Base-by-base conservation (phyloP, 768 basidiomycete species). In the Rhodocollybia butyracea region DNA sequence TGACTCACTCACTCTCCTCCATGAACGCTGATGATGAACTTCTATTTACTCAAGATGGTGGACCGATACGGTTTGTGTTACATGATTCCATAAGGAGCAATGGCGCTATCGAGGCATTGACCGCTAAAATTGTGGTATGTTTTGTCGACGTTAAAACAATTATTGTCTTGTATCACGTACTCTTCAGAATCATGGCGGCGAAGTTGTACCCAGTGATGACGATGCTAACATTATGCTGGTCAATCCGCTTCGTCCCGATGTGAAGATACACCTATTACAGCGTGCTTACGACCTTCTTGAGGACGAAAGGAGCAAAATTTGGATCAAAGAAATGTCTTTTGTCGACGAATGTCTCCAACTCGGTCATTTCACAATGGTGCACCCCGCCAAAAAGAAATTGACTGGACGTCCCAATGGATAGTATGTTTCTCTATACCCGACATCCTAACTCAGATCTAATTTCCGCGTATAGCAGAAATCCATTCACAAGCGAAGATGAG, bases 401-500 rank as follows among this genome's bases (percentile, higher is more conserved):
- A 42, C 54, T 55, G 54, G 54, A 39, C 42, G 30, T 46, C 26
- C 42, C 6, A 43, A 43, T 6, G 19, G 17, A 21, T n/a, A 26
- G 54, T 55, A 36, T 22, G 54, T 46, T 5, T 26, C 13, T 34
- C 8, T 17, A 24, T 29, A 3, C 6, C 13, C 26, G 22, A 10
- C 17, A 7, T 54, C 30, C 15, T 22, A 29, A 53, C n/a, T 26
- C 24, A 40, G 11, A 36, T 13, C 12, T 39, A 15, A 41, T n/a
- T 31, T 17, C 31, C 17, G 13, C 70, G 72, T 22, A 59, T 30
- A 2, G 43, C 54, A 34, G 41, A n/a, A 53, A 17, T 8, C 38
- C 51, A 3, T 81, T 70, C 46, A 76, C 77, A 0, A 10, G 38
- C 5, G 66, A 70, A 13, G 78, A 82, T 30, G 76, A 77, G 29